Conservation (phyloP, 805 yeast genomes). For the Barnettozyma wickerhamii region DNA sequence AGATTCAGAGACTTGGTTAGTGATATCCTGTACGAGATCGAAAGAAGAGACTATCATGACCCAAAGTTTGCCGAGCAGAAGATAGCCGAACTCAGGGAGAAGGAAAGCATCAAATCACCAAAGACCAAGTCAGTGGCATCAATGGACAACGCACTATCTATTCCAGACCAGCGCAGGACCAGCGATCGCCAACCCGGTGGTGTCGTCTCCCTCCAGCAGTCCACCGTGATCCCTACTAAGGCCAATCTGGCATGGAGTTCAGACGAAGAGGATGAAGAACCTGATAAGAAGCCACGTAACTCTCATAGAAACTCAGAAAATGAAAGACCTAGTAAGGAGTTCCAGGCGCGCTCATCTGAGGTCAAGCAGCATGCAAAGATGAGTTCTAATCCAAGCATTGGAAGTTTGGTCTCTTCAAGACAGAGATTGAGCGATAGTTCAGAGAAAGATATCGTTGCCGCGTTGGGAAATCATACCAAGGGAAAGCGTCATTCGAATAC, state of each 20-base stretch:
- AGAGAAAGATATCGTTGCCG: conserved; percentile 11
- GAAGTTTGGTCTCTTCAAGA: conserved; percentile 5
- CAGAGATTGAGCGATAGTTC: conserved; percentile 9
- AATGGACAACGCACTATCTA: neutral
- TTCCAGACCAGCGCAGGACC: neutral
- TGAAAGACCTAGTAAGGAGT: too few relatives aligned
- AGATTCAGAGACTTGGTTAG: conserved; percentile 87
- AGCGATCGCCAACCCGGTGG: conserved; percentile 8
- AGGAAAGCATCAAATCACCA: too few relatives aligned
- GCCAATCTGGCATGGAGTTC: conserved; percentile 86
- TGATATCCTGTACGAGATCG: conserved; percentile 84
- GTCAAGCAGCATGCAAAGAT: conserved; percentile 4
- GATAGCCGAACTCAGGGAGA: neutral
- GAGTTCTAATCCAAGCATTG: conserved; percentile 1
- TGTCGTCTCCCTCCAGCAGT: conserved; percentile 46
- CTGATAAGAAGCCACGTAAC: too few relatives aligned
- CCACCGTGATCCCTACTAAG: conserved; percentile 78
- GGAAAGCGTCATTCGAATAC: conserved; percentile 9
- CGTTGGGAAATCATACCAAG: conserved; percentile 7
- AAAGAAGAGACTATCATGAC: conserved; percentile 60
- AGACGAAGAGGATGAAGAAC: conserved; percentile 70
- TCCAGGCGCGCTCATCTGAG: too few relatives aligned
- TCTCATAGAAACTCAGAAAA: too few relatives aligned
- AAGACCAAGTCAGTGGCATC: neutral
- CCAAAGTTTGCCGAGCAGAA: conserved; percentile 5